Base-by-base conservation (phyloP, 305 asterid genomes). In the Plantago rigida region DNA sequence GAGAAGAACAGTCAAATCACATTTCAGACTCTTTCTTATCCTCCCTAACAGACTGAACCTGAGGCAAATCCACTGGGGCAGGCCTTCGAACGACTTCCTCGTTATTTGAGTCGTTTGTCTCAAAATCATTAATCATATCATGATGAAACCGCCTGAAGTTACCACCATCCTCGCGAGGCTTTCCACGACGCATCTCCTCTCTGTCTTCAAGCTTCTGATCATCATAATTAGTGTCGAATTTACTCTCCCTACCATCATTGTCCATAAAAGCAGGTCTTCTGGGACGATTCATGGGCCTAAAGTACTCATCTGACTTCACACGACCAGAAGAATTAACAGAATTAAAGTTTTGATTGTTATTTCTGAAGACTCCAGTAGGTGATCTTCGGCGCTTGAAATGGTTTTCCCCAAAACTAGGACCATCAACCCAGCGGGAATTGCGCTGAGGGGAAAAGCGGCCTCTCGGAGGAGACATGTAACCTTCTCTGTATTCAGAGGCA, bases 371-470 rank as follows among this genome's bases (percentile, higher is more conserved):
- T 65, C 78, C 77, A 51, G 63, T 73, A 0, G 82, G 86, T 17
- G 89, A 78, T 74, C 89, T 81, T 60, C 85, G 69, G 15, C 76
- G 73, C 69, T 87, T 74, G 19, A 60, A 15, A 56, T 77, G 61
- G 69, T 70, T 73, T 17, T 79, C 86, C 13, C 54, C 67, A 68
- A 75, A 77, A 63, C 65, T 69, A n/a, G 68, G 73, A 44, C 80
- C 83, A 46, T 82, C 82, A 39, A 60, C 69, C 82, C 89, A 77
- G 31, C 85, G 77, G 5, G 57, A 62, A 53, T 61, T 72, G 41
- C 76, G 81, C n/a, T 72, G 84, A 9, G 84, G 80, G 41, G 94
- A 78, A 56, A 63, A 74, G 15, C 69, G 76, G 48, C 83, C 78
- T 70, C 84, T 81, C 15, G 82, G 69, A n/a, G 81, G 85, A 56